A percentile compares a stretch with the other conserved stretches of the same genome.
phyloP scores from a whole-genome alignment of 1,284 basidiomycete genomes.

The Ganoderma multipileum region DNA sequence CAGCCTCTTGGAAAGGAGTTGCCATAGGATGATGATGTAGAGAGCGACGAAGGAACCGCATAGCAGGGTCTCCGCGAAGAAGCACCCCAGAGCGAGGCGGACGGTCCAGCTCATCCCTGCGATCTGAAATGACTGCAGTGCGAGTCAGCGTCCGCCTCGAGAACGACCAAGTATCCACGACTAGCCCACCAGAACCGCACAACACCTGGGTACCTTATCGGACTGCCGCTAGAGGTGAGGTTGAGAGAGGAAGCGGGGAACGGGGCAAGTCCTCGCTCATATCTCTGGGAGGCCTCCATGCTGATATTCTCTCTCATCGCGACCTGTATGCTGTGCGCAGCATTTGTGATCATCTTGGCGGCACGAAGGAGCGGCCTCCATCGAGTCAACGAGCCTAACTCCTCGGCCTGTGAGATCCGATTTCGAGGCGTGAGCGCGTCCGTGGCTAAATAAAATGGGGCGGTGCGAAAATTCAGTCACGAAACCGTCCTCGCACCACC shows the following conservation, averaged over 20 bases:
- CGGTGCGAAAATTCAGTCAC: neutral
- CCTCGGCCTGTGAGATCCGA: neutral
- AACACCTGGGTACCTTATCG: neutral
- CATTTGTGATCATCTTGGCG: neutral
- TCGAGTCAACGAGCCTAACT: neutral
- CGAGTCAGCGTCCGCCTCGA: neutral
- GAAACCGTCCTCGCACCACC: neutral
- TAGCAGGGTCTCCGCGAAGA: slow-evolving; percentile 1
- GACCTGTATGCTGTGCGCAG: neutral
- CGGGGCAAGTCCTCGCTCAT: neutral
- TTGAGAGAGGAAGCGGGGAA: neutral
- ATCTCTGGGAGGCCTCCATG: neutral
- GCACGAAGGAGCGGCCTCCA: neutral
- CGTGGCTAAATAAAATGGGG: neutral
- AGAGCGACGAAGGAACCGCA: neutral
- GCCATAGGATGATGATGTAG: neutral
- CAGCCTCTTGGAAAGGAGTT: neutral
- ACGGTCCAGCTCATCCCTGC: neutral
- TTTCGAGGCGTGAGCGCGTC: neutral
- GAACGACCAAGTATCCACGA: neutral
- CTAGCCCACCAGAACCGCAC: neutral
- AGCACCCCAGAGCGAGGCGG: neutral
- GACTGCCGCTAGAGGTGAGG: neutral
- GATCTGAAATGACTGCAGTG: neutral
- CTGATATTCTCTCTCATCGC: neutral